phyloP scores from a whole-genome alignment of 345 rosid species.

The Moricandia arvensis region DNA sequence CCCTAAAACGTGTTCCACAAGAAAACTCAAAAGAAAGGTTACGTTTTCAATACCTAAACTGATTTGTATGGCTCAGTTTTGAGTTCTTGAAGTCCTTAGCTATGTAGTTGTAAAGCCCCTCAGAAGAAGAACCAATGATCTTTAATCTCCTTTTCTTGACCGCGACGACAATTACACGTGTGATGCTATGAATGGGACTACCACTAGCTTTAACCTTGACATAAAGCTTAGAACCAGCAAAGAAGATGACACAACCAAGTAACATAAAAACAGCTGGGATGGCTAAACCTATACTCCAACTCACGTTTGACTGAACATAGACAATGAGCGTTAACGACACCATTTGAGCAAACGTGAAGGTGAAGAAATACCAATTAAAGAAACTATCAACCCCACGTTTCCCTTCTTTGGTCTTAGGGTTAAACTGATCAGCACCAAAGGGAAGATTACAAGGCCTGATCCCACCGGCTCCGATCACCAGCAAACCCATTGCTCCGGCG shows the following conservation, averaged over 20 bases:
- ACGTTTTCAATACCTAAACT: conserved; percentile 28
- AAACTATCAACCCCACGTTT: conserved; percentile 70
- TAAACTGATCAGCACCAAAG: conserved; percentile 75
- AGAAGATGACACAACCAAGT: conserved; percentile 54
- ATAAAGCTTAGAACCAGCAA: conserved; percentile 62
- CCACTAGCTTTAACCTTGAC: conserved; percentile 72
- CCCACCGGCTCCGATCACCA: conserved; percentile 72
- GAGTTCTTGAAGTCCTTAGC: conserved; percentile 33
- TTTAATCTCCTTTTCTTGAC: conserved; percentile 48
- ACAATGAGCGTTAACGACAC: conserved; percentile 67
- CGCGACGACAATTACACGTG: conserved; percentile 49
- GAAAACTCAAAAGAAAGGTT: neutral
- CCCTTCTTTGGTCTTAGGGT: conserved; percentile 59
- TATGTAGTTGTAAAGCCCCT: conserved; percentile 26
- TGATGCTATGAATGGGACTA: conserved; percentile 64
- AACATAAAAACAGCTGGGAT: conserved; percentile 71
- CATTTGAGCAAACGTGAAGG: conserved; percentile 75
- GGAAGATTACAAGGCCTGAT: conserved; percentile 75
- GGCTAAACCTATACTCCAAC: conserved; percentile 76
- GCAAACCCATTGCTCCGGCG: conserved; percentile 44
- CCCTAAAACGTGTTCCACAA: conserved; percentile 4
- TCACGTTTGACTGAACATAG: conserved; percentile 66
- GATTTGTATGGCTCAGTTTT: conserved; percentile 32
- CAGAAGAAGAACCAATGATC: conserved; percentile 26
- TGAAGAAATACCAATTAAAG: conserved; percentile 85